Conservation (phyloP, 306 rosid genomes). For the Cucurbita maxima region DNA sequence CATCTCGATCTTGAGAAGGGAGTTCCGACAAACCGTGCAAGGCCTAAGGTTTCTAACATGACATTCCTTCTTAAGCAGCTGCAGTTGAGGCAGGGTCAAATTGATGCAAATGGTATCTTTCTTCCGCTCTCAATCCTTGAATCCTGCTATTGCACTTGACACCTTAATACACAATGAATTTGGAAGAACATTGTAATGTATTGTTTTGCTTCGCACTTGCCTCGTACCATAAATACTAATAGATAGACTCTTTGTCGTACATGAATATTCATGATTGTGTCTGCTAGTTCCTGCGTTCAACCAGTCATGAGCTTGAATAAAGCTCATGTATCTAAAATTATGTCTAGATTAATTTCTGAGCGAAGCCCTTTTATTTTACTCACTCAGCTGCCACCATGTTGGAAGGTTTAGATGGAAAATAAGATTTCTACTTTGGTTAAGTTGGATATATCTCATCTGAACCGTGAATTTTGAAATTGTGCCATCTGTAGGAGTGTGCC, state of each 20-base stretch:
- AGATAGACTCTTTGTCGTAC: not conserved
- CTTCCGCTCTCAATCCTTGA: not conserved
- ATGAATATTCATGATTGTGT: not conserved
- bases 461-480: not conserved
- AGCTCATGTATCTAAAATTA: not conserved
- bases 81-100: constrained; percentile 60
- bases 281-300: not conserved
- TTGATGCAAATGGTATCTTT: constrained; percentile 38
- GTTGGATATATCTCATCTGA: not conserved
- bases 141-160: not conserved
- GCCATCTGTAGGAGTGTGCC: constrained; percentile 36
- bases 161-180: not conserved
- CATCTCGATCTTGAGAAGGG: constrained; percentile 53
- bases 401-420: not conserved
- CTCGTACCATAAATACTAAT: not conserved
- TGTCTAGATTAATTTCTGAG: not conserved
- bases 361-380: not conserved
- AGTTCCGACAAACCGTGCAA: constrained; percentile 30
- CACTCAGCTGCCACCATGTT: not conserved
- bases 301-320: not conserved
- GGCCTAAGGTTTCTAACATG: constrained; percentile 58
- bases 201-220: not conserved
- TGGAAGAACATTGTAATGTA: not conserved
- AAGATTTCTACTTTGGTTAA: not conserved
- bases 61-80: constrained; percentile 57